Percentiles rank a stretch among this genome's conserved stretches.
These are phyloP conservation scores for Globisporangium sylvaticum DNA, from an alignment of 352 stramenopile genomes.

Conservation along the genomic window DNA sequence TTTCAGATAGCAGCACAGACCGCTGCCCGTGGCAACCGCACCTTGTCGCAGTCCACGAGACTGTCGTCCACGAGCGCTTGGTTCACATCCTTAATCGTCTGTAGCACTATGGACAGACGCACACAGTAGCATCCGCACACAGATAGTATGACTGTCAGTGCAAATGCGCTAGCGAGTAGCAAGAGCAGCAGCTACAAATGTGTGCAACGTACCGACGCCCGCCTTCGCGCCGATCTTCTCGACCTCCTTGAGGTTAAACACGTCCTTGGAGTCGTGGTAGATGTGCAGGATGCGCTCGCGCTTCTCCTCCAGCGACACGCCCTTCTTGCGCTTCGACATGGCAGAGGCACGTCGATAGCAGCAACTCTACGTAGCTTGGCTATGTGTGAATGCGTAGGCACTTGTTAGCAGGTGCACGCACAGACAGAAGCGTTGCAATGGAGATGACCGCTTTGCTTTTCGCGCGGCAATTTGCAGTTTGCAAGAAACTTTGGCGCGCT, in stretches of 20 bases:
- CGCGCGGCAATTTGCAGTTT: background rate
- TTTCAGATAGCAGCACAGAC: no score
- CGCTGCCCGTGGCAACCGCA: constrained; percentile 7
- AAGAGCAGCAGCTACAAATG: background rate
- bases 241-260: constrained; percentile 85
- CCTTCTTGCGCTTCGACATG: constrained; percentile 75
- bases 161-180: background rate
- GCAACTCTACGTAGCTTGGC: background rate
- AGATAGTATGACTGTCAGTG: background rate
- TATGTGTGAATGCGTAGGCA: background rate
- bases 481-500: background rate
- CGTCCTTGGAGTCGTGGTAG: constrained; percentile 83
- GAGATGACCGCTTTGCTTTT: background rate
- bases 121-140: background rate
- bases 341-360: background rate
- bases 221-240: constrained; percentile 85
- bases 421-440: background rate
- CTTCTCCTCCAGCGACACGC: constrained; percentile 85
- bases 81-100: constrained; percentile 88
- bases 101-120: constrained; percentile 41
- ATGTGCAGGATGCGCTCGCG: constrained; percentile 79
- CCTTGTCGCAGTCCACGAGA: constrained; percentile 83
- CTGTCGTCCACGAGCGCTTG: constrained; percentile 80
- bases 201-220: constrained; percentile 51
- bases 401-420: background rate